phyloP scores from a whole-genome alignment of 164 flowering plant genomes.

The Stephania cephalantha region DNA sequence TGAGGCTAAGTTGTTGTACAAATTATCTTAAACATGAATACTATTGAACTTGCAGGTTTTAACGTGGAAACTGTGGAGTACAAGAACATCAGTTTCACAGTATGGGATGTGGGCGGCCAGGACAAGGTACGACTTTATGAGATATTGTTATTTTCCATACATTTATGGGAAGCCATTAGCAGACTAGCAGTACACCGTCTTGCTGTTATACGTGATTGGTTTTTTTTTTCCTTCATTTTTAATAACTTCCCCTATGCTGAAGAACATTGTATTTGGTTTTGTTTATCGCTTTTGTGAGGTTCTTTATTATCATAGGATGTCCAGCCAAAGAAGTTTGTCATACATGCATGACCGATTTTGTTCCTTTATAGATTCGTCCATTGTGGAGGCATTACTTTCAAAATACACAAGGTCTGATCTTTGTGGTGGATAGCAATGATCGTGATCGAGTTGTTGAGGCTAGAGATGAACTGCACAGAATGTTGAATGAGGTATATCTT shows the following conservation, averaged over 20 bases:
- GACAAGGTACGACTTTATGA: slow-evolving; percentile 58
- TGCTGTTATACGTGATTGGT: not conserved
- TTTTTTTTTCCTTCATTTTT: not conserved
- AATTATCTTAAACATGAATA: not conserved
- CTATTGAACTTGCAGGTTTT: slow-evolving; percentile 50
- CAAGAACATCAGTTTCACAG: slow-evolving; percentile 95
- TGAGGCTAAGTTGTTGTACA: not conserved
- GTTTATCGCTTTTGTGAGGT: not conserved
- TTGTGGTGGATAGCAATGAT: slow-evolving; percentile 97
- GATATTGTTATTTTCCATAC: not conserved
- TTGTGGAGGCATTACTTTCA: slow-evolving; percentile 99
- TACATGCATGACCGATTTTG: slow-evolving; percentile 2
- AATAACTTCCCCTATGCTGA: not conserved
- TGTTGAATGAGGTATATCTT: slow-evolving; percentile 81
- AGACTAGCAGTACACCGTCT: not conserved
- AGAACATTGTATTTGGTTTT: not conserved
- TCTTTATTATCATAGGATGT: not conserved
- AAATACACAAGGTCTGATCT: slow-evolving; percentile 93
- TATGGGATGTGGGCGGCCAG: slow-evolving; percentile 99
- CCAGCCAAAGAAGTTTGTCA: not conserved
- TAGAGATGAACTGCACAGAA: slow-evolving; percentile 90
- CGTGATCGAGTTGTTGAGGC: slow-evolving; percentile 96
- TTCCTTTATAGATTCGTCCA: slow-evolving; percentile 71
- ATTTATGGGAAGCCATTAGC: not conserved
- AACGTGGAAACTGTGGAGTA: slow-evolving; percentile 96